These are phyloP conservation scores for Komagataella ulmi DNA, from an alignment of 805 yeast genomes.

Conservation along the genomic window DNA sequence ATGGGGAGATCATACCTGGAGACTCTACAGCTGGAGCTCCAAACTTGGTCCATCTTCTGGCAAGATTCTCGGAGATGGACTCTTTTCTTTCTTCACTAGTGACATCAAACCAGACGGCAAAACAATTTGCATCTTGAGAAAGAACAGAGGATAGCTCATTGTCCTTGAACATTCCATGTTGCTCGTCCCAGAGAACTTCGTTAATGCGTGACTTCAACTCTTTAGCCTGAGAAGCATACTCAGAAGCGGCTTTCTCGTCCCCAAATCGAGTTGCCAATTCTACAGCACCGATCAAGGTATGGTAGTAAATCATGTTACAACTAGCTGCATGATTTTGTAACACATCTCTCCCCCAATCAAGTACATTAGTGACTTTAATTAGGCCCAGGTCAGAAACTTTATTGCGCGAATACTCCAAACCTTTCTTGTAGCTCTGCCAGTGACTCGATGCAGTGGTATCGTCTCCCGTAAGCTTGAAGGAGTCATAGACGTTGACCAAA, in stretches of 20 bases:
- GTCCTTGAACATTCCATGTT: constrained; percentile 3
- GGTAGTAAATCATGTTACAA: constrained; percentile 3
- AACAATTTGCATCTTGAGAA: constrained; percentile 5
- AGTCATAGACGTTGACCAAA: constrained; percentile 1
- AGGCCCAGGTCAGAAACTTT: constrained; percentile 4
- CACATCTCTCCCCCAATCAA: constrained; percentile 6
- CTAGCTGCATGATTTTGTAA: constrained; percentile 3
- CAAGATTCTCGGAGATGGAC: constrained; percentile 3
- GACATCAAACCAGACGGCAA: constrained; percentile 2
- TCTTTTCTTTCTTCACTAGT: constrained; percentile 1
- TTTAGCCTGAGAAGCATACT: background rate
- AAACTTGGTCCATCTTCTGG: constrained; percentile 4
- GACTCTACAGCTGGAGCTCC: constrained; percentile 4
- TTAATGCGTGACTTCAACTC: constrained; percentile 2
- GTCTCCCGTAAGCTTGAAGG: background rate
- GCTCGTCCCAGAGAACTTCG: constrained; percentile 3
- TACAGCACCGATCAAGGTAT: constrained; percentile 1
- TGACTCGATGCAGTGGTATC: constrained; percentile 1
- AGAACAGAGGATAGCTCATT: constrained; percentile 3
- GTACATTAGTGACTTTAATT: constrained; percentile 2
- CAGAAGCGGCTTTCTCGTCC: background rate
- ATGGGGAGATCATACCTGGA: constrained; percentile 5
- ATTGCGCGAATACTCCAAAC: constrained; percentile 1
- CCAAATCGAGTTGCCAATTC: constrained; percentile 2
- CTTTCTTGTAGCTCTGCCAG: constrained; percentile 3